phyloP scores from a whole-genome alignment of 257 asterid genomes.

The Solanum stenotomum region DNA sequence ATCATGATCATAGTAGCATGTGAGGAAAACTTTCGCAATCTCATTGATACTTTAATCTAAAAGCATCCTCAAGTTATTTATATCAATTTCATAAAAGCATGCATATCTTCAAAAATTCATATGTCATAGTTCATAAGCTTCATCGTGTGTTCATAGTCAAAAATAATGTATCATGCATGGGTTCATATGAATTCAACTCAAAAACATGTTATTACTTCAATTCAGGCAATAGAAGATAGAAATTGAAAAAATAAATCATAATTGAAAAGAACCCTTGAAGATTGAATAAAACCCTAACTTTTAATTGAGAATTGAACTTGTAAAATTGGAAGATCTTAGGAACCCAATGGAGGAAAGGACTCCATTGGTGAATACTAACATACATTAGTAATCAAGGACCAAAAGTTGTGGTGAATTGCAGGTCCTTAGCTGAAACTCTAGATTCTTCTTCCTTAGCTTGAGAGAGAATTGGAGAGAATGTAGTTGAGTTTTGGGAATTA shows the following conservation, averaged over 20 bases:
- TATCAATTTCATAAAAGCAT: too few species aligned
- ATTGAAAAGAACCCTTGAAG: neutral
- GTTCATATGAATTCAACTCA: too few species aligned
- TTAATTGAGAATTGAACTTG: neutral
- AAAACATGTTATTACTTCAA: neutral
- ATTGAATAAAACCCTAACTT: too few species aligned
- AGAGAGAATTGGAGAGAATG: neutral
- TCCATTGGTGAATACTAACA: neutral
- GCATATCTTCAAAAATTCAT: too few species aligned
- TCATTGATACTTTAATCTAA: neutral
- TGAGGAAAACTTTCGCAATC: neutral
- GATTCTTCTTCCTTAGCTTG: neutral
- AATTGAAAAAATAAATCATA: too few species aligned
- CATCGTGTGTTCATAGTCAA: neutral
- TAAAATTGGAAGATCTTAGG: neutral
- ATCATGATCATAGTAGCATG: neutral
- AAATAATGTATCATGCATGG: neutral
- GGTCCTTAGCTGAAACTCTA: neutral
- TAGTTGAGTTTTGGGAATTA: neutral
- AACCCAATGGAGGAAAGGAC: neutral
- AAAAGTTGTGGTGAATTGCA: neutral
- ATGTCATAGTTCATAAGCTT: neutral
- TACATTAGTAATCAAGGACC: neutral
- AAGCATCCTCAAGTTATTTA: neutral
- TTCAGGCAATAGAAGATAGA: neutral